Percentiles rank a stretch among this genome's conserved stretches.
These are phyloP conservation scores for Erodium trifolium DNA, from an alignment of 441 rosid species.

Conservation along the genomic window DNA sequence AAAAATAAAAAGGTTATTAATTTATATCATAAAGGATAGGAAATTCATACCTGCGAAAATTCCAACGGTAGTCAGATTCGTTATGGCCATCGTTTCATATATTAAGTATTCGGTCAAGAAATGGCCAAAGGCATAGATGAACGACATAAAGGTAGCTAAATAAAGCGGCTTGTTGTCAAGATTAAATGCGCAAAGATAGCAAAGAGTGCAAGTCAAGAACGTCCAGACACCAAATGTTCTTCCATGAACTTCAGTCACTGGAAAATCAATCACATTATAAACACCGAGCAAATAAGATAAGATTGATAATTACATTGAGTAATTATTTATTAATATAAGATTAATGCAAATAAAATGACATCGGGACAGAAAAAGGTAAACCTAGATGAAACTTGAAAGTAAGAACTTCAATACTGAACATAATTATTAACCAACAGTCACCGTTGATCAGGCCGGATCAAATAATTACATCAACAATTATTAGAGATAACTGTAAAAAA, in stretches of 20 bases:
- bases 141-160: conserved; percentile 71
- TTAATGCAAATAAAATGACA: too few species aligned
- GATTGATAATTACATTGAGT: too few species aligned
- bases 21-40: too few species aligned
- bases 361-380: too few species aligned
- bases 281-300: too few species aligned
- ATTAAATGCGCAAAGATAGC: conserved; percentile 85
- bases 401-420: too few species aligned
- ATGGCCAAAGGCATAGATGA: conserved; percentile 79
- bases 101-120: conserved; percentile 71
- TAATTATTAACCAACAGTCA: background rate
- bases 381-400: too few species aligned
- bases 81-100: conserved; percentile 66
- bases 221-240: conserved; percentile 97
- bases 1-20: too few species aligned
- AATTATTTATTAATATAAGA: too few species aligned
- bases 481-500: background rate
- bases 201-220: conserved; percentile 82
- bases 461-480: too few species aligned
- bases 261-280: background rate
- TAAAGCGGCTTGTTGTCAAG: conserved; percentile 70
- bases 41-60: conserved; percentile 57
- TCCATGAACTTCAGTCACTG: conserved; percentile 94
- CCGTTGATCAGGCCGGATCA: background rate
- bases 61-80: conserved; percentile 63